Conservation (phyloP, 2,329 filamentous ascomycete species). For the Fusarium virguliforme region DNA sequence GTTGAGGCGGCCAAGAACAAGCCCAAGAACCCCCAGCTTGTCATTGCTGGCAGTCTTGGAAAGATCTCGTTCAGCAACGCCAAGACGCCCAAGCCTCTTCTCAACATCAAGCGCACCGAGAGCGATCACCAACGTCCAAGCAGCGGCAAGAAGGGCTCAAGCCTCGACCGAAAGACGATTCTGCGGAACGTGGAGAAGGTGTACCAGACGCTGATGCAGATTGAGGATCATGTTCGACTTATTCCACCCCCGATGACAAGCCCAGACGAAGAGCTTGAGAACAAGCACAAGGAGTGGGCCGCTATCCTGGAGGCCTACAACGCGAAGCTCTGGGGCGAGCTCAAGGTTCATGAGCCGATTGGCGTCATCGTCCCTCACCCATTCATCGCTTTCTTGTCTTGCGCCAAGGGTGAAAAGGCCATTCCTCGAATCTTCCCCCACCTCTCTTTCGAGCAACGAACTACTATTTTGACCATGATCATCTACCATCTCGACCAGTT, state of each 20-base stretch:
- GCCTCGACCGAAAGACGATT: slow-evolving; percentile 85
- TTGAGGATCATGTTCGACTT: slow-evolving; percentile 92
- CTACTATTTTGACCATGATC: slow-evolving; percentile 96
- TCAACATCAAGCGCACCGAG: slow-evolving; percentile 94
- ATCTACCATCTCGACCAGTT: slow-evolving; percentile 93
- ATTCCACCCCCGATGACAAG: slow-evolving; percentile 77
- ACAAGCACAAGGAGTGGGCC: slow-evolving; percentile 83
- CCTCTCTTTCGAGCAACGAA: slow-evolving; percentile 91
- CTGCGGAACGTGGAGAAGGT: slow-evolving; percentile 90
- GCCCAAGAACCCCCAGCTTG: slow-evolving; percentile 96
- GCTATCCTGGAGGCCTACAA: slow-evolving; percentile 76
- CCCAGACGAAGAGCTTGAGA: slow-evolving; percentile 76
- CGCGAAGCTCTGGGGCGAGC: slow-evolving; percentile 83
- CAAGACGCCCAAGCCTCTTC: slow-evolving; percentile 93
- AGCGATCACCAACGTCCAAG: slow-evolving; percentile 71
- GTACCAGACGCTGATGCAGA: slow-evolving; percentile 89
- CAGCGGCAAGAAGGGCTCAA: slow-evolving; percentile 65
- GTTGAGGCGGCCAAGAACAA: slow-evolving; percentile 98
- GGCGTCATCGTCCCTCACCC: slow-evolving; percentile 84
- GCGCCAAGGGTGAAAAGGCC: slow-evolving; percentile 95
- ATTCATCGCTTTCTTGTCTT: slow-evolving; percentile 96
- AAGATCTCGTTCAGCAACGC: slow-evolving; percentile 99
- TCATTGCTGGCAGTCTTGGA: slow-evolving; percentile 94
- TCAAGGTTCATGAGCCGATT: slow-evolving; percentile 96
- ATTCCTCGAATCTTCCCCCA: slow-evolving; percentile 96